Conservation (phyloP, 345 rosid genomes). For the Salix brachista region DNA sequence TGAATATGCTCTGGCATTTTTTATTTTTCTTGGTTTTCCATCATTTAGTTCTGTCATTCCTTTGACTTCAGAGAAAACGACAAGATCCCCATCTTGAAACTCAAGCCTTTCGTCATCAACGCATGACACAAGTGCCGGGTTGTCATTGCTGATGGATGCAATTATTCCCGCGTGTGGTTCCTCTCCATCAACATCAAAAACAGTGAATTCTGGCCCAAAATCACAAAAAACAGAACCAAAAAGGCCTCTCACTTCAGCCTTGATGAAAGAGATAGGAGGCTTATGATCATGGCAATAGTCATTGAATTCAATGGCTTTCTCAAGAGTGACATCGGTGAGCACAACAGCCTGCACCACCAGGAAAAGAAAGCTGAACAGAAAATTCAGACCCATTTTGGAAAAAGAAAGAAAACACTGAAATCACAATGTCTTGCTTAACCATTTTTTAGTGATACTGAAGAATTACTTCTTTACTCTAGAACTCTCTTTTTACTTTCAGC, state of each 20-base stretch:
- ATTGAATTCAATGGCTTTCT: constrained; percentile 70
- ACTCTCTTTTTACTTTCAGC: neutral
- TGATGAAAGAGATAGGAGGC: constrained; percentile 87
- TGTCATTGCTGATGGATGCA: constrained; percentile 88
- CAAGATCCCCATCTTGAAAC: constrained; percentile 93
- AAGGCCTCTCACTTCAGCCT: constrained; percentile 92
- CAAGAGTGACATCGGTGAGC: constrained; percentile 70
- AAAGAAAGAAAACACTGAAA: neutral
- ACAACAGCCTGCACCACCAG: constrained; percentile 72
- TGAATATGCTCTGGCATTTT: constrained; percentile 78
- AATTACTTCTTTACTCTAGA: neutral
- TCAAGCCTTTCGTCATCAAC: constrained; percentile 97
- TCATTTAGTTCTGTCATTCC: constrained; percentile 95
- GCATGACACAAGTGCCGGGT: constrained; percentile 78
- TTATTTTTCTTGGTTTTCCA: constrained; percentile 90
- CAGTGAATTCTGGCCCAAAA: constrained; percentile 88
- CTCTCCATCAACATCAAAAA: constrained; percentile 90
- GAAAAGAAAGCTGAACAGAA: constrained; percentile 42
- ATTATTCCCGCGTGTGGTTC: constrained; percentile 93
- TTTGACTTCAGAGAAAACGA: constrained; percentile 89
- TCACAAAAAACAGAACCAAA: constrained; percentile 96
- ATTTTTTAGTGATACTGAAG: neutral
- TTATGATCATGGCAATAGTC: constrained; percentile 82
- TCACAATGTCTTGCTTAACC: neutral
- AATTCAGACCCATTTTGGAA: neutral